Evolutionary conservation across 106 monocot genomes (phyloP).

Genomic region (Apostasia shenzhenica): DNA sequence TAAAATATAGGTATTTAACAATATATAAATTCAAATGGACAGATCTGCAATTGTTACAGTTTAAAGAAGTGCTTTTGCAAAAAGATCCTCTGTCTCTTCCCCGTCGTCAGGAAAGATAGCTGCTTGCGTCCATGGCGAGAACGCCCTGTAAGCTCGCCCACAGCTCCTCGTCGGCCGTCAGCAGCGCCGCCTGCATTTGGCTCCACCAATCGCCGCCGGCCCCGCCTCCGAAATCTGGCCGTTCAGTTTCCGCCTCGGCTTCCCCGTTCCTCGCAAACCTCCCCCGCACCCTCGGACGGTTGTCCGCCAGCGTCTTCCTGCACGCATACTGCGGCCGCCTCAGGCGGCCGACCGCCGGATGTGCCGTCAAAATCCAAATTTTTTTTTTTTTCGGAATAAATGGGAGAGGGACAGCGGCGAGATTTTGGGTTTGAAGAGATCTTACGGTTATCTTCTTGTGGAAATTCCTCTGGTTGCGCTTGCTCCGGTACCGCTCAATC

Average conservation of each 20-base stretch:
- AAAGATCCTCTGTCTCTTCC: no score
- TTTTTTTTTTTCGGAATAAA: neutral
- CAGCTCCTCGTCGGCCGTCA: neutral
- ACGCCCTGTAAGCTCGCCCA: constrained; percentile 23
- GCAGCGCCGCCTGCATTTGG: constrained; percentile 16
- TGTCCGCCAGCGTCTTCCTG: constrained; percentile 42
- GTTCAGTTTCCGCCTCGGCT: constrained; percentile 14
- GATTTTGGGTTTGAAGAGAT: neutral
- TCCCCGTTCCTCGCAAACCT: constrained; percentile 39
- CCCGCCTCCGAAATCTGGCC: neutral
- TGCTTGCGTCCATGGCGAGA: constrained; percentile 15
- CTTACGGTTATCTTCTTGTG: constrained; percentile 77
- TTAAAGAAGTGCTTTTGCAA: no score
- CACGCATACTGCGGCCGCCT: constrained; percentile 24
- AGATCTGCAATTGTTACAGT: no score
- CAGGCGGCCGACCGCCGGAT: no score
- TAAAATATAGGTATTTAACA: no score
- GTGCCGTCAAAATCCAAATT: neutral
- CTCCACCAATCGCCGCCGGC: constrained; percentile 13
- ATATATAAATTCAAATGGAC: no score
- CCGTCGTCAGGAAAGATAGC: neutral
- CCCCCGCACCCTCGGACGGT: constrained; percentile 29
- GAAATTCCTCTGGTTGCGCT: constrained; percentile 68
- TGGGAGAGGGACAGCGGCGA: no score
- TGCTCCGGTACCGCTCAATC: constrained; percentile 66